Evolutionary conservation across 1,284 basidiomycete species (phyloP).

Genomic region (Macrocystidia cucumis): DNA sequence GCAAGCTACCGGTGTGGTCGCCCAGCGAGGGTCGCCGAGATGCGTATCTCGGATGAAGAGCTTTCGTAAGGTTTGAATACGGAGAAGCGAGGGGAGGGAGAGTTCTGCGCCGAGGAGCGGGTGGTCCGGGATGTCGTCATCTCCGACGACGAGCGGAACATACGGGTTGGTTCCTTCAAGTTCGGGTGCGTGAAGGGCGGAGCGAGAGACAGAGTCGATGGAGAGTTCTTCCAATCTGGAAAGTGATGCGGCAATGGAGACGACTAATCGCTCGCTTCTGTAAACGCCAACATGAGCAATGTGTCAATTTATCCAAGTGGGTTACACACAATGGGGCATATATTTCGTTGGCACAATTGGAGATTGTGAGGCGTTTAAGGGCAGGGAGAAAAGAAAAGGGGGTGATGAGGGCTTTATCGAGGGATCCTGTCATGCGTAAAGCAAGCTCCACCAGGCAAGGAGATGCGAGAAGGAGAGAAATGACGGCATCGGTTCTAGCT

Average conservation of each 20-base stretch:
- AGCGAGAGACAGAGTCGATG: slow-evolving; percentile 59
- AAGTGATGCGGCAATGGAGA: slow-evolving; percentile 58
- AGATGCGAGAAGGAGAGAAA: slow-evolving; percentile 40
- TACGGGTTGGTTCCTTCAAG: slow-evolving; percentile 42
- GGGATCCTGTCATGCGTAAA: slow-evolving; percentile 44
- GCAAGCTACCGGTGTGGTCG: slow-evolving; percentile 36
- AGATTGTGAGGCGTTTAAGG: slow-evolving; percentile 43
- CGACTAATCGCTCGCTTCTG: slow-evolving; percentile 65
- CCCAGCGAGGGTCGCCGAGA: slow-evolving; percentile 56
- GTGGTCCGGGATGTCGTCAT: slow-evolving; percentile 52
- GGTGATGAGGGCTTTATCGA: slow-evolving; percentile 41
- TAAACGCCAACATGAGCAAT: slow-evolving; percentile 5
- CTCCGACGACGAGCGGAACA: slow-evolving; percentile 50
- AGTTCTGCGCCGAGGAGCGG: slow-evolving; percentile 48
- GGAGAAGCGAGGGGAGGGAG: slow-evolving; percentile 55
- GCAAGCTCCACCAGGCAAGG: slow-evolving; percentile 41
- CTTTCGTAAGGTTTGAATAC: slow-evolving; percentile 48
- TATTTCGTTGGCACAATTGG: slow-evolving; percentile 46
- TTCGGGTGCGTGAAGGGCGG: slow-evolving; percentile 49
- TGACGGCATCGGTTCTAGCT: slow-evolving; percentile 36
- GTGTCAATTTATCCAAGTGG: slow-evolving; percentile 10
- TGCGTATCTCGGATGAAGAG: slow-evolving; percentile 65
- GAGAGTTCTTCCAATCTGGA: slow-evolving; percentile 47
- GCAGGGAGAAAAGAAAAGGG: slow-evolving; percentile 42
- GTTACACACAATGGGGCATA: slow-evolving; percentile 48